A percentile compares a stretch with the other conserved stretches of the same genome.
Conservation (phyloP, 768 basidiomycete species). For the Crassisporium funariophilum region DNA sequence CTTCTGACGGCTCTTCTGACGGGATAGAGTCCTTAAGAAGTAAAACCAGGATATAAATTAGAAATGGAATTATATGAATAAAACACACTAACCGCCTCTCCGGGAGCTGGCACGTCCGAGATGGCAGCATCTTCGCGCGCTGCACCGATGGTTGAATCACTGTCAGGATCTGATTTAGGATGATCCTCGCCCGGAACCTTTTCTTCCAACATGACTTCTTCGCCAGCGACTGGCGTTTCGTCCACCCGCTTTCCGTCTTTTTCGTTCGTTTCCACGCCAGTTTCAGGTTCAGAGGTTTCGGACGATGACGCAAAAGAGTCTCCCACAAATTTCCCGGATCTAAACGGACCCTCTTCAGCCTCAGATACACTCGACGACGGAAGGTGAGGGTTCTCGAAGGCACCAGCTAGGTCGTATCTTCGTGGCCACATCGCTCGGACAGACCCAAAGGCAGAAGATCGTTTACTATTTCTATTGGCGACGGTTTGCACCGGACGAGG, state of each 20-base stretch:
- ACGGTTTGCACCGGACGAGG: constrained; percentile 51
- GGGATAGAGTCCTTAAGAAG: constrained; percentile 19
- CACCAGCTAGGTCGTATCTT: constrained; percentile 53
- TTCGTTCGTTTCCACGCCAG: constrained; percentile 19
- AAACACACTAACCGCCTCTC: constrained; percentile 29
- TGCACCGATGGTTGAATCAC: constrained; percentile 84
- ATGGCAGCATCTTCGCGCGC: constrained; percentile 20
- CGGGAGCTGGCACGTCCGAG: constrained; percentile 13
- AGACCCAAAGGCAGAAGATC: constrained; percentile 66
- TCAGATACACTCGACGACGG: constrained; percentile 74
- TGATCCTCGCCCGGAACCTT: constrained; percentile 15
- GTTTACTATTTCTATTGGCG: constrained; percentile 51
- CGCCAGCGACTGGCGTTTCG: constrained; percentile 8
- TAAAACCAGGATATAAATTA: neutral
- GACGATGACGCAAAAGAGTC: constrained; percentile 69
- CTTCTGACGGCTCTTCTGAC: constrained; percentile 19
- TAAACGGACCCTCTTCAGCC: constrained; percentile 61
- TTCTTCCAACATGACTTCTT: constrained; percentile 12
- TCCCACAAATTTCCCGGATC: constrained; percentile 48
- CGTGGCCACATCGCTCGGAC: constrained; percentile 74
- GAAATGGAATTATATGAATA: neutral
- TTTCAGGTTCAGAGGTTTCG: constrained; percentile 69
- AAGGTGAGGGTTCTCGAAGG: constrained; percentile 55
- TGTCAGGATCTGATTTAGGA: constrained; percentile 66
- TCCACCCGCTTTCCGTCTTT: constrained; percentile 10